Evolutionary conservation across 495 filamentous ascomycete genomes (phyloP).

Genomic region (Neurospora discreta): DNA sequence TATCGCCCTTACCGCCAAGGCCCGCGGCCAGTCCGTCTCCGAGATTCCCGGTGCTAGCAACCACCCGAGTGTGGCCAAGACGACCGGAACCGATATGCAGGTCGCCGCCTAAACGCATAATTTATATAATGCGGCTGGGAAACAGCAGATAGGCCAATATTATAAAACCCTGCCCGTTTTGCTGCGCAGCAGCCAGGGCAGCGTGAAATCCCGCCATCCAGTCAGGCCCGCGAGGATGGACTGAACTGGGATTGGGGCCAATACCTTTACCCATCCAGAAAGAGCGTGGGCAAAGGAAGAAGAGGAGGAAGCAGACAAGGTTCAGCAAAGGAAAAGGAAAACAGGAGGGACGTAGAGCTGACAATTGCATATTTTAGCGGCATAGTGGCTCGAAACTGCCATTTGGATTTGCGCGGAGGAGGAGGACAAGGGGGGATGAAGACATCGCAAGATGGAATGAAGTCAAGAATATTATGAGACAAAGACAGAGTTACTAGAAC

Average conservation of each 20-base stretch:
- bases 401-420: background rate
- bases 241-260: background rate
- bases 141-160: background rate
- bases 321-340: too few species aligned
- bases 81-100: conserved; percentile 11
- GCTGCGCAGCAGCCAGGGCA: background rate
- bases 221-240: background rate
- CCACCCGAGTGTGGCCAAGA: conserved; percentile 13
- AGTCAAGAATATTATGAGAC: background rate
- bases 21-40: conserved; percentile 6
- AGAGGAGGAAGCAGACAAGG: background rate
- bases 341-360: background rate
- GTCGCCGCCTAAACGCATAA: conserved; percentile 13
- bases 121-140: background rate
- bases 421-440: too few species aligned
- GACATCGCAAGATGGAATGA: background rate
- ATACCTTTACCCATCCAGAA: background rate
- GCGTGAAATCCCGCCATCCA: background rate
- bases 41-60: background rate
- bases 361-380: background rate
- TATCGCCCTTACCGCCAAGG: conserved; percentile 45
- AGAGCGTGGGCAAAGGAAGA: background rate
- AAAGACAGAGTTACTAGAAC: background rate
- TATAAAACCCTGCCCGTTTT: background rate
- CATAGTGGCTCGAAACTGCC: background rate